A percentile compares a stretch with the other conserved stretches of the same genome.
phyloP scores from a whole-genome alignment of 2,329 filamentous ascomycete species.

The Acephala macrosclerotiorum region DNA sequence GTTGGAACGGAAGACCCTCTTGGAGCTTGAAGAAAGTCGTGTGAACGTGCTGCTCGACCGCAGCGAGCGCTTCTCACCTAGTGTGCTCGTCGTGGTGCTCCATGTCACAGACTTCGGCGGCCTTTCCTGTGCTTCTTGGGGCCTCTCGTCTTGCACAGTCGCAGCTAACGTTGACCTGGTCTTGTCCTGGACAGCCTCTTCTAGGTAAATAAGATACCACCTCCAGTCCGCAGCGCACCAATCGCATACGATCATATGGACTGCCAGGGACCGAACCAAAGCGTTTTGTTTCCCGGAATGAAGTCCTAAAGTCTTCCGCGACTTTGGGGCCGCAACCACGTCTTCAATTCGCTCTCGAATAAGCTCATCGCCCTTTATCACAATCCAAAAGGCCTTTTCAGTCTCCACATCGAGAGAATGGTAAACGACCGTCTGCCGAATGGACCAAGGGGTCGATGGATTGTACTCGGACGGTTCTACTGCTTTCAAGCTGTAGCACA shows the following conservation, averaged over 20 bases:
- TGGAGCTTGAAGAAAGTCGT: neutral
- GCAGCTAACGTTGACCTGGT: slow-evolving; percentile 12
- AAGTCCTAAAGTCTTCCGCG: slow-evolving; percentile 15
- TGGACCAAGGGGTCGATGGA: slow-evolving; percentile 43
- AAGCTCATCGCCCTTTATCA: slow-evolving; percentile 47
- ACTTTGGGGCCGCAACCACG: neutral
- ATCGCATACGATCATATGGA: slow-evolving; percentile 45
- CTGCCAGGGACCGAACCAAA: slow-evolving; percentile 39
- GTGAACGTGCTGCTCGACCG: no score
- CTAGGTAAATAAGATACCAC: slow-evolving; percentile 50
- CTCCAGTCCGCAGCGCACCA: slow-evolving; percentile 53
- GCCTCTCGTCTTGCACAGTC: neutral
- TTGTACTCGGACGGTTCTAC: slow-evolving; percentile 39
- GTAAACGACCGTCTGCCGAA: slow-evolving; percentile 47
- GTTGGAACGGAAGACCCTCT: neutral
- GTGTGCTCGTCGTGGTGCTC: neutral
- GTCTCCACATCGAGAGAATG: slow-evolving; percentile 49
- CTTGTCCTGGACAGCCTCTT: slow-evolving; percentile 30
- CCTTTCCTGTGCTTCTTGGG: neutral
- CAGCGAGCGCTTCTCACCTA: no score
- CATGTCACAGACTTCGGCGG: neutral
- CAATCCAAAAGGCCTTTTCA: slow-evolving; percentile 46
- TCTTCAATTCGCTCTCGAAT: slow-evolving; percentile 28
- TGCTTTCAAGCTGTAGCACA: slow-evolving; percentile 51
- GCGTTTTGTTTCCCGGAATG: slow-evolving; percentile 19